These are phyloP conservation scores for Pythium phragmiticola DNA, from an alignment of 352 stramenopile genomes.

Conservation along the genomic window DNA sequence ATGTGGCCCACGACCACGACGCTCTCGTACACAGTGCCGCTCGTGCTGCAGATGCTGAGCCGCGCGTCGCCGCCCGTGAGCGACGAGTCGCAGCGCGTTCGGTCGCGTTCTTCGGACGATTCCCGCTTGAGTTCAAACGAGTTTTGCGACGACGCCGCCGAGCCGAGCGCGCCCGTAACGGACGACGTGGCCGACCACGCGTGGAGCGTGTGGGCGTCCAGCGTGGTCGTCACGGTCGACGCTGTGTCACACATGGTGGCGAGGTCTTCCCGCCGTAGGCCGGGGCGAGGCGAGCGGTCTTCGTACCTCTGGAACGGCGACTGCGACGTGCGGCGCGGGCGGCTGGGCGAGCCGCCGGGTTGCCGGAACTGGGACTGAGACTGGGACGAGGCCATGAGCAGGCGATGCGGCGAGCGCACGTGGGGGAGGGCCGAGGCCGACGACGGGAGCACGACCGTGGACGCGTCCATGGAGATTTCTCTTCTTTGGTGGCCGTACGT, in stretches of 20 bases:
- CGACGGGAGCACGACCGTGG: slow-evolving; percentile 4
- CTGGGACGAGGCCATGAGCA: neutral
- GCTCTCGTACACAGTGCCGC: slow-evolving; percentile 67
- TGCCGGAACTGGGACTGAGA: neutral
- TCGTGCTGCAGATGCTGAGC: slow-evolving; percentile 66
- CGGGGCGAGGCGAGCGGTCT: slow-evolving; percentile 1
- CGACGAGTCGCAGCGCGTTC: slow-evolving; percentile 38
- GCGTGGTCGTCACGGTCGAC: neutral
- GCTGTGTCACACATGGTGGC: neutral
- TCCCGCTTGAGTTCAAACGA: slow-evolving; percentile 23
- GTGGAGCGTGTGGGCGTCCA: slow-evolving; percentile 3
- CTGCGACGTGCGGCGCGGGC: too few relatives aligned
- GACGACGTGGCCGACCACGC: slow-evolving; percentile 9
- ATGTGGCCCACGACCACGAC: slow-evolving; percentile 70
- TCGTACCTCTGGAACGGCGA: neutral
- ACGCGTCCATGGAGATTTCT: slow-evolving; percentile 1
- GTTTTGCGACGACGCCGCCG: slow-evolving; percentile 6
- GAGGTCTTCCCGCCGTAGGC: neutral
- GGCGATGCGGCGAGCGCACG: neutral
- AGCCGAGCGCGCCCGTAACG: neutral
- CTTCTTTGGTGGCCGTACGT: neutral
- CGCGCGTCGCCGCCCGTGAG: slow-evolving; percentile 33
- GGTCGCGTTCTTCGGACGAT: slow-evolving; percentile 27
- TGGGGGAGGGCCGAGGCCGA: neutral
- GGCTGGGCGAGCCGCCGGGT: too few relatives aligned